A percentile compares a stretch with the other conserved stretches of the same genome.
Evolutionary conservation across 2,329 filamentous ascomycete genomes (phyloP).

Genomic region (Trichoderma polysporum): DNA sequence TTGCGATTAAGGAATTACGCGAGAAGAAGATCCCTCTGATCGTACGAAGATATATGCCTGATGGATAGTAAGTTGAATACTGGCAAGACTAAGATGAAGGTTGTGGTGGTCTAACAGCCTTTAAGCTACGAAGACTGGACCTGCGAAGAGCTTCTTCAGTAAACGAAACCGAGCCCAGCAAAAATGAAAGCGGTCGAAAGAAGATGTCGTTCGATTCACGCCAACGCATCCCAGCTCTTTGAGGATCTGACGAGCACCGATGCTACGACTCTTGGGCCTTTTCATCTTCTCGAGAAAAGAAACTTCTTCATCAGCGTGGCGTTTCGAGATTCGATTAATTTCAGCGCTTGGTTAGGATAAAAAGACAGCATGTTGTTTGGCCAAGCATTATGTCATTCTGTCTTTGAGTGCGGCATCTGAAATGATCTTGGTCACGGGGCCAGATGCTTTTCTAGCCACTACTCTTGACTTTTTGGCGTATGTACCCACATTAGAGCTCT

Average conservation of each 20-base stretch:
- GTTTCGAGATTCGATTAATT: constrained; percentile 31
- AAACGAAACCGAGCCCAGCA: constrained; percentile 23
- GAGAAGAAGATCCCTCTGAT: constrained; percentile 99
- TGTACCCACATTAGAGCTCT: background rate
- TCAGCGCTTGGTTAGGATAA: background rate
- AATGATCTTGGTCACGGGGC: background rate
- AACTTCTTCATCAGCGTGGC: constrained; percentile 38
- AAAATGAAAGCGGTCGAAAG: background rate
- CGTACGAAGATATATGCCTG: constrained; percentile 90
- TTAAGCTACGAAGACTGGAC: constrained; percentile 98
- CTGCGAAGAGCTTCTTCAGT: constrained; percentile 85
- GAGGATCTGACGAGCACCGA: background rate
- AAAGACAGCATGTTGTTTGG: background rate
- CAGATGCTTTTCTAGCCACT: background rate
- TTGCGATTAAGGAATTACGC: constrained; percentile 93
- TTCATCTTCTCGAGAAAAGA: constrained; percentile 2
- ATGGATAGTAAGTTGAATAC: constrained; percentile 74
- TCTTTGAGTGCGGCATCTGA: background rate
- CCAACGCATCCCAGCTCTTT: background rate
- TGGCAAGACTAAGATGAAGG: background rate
- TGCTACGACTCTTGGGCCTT: background rate
- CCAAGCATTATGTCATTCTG: background rate
- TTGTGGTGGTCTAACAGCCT: constrained; percentile 19
- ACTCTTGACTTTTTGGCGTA: background rate
- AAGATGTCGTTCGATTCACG: background rate